Evolutionary conservation across 2,329 filamentous ascomycete genomes (phyloP).

Genomic region (Pestalotiopsis fici): DNA sequence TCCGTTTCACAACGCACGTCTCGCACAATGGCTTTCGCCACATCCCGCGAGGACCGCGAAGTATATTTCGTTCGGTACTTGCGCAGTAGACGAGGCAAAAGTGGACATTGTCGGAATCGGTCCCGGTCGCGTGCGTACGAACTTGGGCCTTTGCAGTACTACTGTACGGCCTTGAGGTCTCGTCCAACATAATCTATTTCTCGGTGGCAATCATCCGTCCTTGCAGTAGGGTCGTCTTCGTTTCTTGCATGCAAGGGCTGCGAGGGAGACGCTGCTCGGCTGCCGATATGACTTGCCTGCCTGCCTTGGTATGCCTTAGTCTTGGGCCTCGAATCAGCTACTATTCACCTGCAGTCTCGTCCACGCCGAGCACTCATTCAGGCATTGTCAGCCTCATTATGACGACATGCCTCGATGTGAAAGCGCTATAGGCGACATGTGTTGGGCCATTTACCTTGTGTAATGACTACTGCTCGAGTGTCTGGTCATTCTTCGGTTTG

Average conservation of each 20-base stretch:
- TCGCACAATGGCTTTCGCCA: constrained; percentile 12
- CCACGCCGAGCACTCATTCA: neutral
- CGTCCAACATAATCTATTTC: neutral
- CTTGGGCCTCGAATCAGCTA: neutral
- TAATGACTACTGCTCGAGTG: neutral
- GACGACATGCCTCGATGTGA: neutral
- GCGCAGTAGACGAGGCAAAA: neutral
- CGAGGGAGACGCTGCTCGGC: neutral
- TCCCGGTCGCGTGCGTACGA: no score
- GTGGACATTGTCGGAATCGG: neutral
- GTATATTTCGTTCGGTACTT: neutral
- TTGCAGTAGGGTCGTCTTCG: neutral
- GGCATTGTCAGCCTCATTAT: neutral
- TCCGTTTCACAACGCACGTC: constrained; percentile 14
- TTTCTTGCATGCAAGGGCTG: neutral
- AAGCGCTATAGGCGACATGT: neutral
- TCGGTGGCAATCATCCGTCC: neutral
- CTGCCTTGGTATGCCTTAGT: neutral
- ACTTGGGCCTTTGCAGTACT: no score
- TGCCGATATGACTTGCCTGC: neutral
- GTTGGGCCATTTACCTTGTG: neutral
- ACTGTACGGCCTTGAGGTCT: no score
- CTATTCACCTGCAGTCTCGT: neutral
- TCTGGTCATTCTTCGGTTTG: no score
- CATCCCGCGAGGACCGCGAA: neutral